Conservation (phyloP, 2,329 filamentous ascomycete genomes). For the Ophiosphaerella narmari region DNA sequence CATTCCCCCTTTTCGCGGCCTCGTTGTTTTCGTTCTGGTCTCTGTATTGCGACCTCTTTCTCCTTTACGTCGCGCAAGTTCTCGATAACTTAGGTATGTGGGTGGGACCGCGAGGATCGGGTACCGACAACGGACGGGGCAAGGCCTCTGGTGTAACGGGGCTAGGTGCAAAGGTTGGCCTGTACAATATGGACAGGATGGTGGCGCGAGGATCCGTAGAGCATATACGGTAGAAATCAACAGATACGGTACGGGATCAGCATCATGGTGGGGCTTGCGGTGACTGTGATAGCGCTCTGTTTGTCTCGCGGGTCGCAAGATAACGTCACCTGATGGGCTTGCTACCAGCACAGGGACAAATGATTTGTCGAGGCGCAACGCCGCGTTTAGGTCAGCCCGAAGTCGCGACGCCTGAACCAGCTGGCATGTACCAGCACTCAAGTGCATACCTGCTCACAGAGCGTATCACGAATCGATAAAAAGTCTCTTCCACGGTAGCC, state of each 20-base stretch:
- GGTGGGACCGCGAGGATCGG: slow-evolving; percentile 24
- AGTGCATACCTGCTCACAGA: neutral
- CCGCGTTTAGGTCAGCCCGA: neutral
- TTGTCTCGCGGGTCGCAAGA: slow-evolving; percentile 11
- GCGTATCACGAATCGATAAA: neutral
- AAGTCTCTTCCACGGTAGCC: neutral
- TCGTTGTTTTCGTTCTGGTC: slow-evolving; percentile 29
- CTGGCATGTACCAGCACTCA: neutral
- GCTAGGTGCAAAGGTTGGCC: slow-evolving; percentile 13
- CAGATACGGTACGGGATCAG: slow-evolving; percentile 12
- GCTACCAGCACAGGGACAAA: neutral
- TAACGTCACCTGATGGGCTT: slow-evolving; percentile 28
- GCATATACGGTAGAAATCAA: slow-evolving; percentile 12
- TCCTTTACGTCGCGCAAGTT: slow-evolving; percentile 31
- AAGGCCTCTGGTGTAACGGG: slow-evolving; percentile 24
- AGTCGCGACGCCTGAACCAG: neutral
- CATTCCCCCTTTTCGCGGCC: slow-evolving; percentile 36
- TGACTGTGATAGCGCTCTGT: neutral
- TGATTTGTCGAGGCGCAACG: neutral
- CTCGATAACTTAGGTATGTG: slow-evolving; percentile 34
- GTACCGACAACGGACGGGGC: slow-evolving; percentile 17
- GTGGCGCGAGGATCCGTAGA: slow-evolving; percentile 12
- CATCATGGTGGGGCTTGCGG: neutral
- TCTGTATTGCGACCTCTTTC: slow-evolving; percentile 29
- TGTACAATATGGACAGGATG: slow-evolving; percentile 22